Conservation (phyloP, 1,284 basidiomycete genomes). For the Cutaneotrichosporon sp. region DNA sequence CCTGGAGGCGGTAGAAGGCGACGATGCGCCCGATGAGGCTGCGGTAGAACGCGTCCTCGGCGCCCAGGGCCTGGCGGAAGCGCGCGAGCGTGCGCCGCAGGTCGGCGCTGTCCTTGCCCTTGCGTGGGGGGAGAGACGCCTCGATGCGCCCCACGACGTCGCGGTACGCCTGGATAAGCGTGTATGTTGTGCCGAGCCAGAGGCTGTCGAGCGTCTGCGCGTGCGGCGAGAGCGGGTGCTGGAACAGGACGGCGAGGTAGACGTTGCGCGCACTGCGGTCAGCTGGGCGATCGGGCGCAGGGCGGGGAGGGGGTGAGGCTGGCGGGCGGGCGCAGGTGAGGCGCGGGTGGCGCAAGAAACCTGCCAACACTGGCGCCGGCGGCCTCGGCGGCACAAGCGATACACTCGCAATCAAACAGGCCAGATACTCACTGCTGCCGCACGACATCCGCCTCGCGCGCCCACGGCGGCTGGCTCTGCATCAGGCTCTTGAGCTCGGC, state of each 20-base stretch:
- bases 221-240: conserved; percentile 71
- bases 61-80: conserved; percentile 79
- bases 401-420: background rate
- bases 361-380: no score
- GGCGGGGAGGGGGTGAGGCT: background rate
- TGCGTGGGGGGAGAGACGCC: conserved; percentile 28
- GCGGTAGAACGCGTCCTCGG: conserved; percentile 86
- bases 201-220: conserved; percentile 78
- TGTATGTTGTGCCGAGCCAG: conserved; percentile 91
- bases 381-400: no score
- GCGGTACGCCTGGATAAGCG: conserved; percentile 81
- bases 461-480: conserved; percentile 72
- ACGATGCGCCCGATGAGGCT: conserved; percentile 71
- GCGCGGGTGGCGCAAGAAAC: no score
- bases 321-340: background rate
- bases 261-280: conserved; percentile 69
- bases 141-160: conserved; percentile 70
- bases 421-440: conserved; percentile 69
- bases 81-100: conserved; percentile 80
- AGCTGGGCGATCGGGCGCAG: background rate
- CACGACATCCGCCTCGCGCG: conserved; percentile 77
- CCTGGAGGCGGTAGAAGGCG: conserved; percentile 59
- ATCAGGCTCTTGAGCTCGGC: conserved; percentile 54
- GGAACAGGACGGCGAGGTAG: conserved; percentile 72
- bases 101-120: conserved; percentile 60